phyloP scores from a whole-genome alignment of 2,329 filamentous ascomycete genomes.

The Claviceps cyperi region DNA sequence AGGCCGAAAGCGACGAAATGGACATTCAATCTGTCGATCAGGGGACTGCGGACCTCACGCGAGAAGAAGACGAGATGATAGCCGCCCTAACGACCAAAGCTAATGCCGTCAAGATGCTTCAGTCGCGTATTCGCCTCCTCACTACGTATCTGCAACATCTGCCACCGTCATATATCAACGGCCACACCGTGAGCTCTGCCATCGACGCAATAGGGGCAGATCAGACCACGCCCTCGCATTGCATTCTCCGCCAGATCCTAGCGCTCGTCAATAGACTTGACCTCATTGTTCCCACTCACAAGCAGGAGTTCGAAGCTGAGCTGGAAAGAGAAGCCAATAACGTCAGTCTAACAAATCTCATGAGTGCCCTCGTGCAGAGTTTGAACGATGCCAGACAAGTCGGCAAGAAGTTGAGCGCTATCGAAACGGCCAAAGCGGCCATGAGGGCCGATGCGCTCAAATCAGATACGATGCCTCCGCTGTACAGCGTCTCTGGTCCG shows the following conservation, averaged over 20 bases:
- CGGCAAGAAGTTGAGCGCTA: slow-evolving; percentile 55
- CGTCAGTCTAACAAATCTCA: slow-evolving; percentile 61
- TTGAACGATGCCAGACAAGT: slow-evolving; percentile 57
- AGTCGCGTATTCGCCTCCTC: slow-evolving; percentile 59
- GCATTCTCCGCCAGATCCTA: slow-evolving; percentile 75
- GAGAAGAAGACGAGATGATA: slow-evolving; percentile 47
- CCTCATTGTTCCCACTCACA: slow-evolving; percentile 60
- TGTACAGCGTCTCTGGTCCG: too few relatives aligned
- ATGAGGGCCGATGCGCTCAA: slow-evolving; percentile 7
- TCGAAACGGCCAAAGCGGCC: slow-evolving; percentile 29
- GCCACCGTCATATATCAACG: slow-evolving; percentile 48
- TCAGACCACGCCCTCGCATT: slow-evolving; percentile 41
- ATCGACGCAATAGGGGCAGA: slow-evolving; percentile 19
- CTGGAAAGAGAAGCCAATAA: slow-evolving; percentile 70
- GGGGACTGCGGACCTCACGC: slow-evolving; percentile 27
- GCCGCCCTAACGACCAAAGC: slow-evolving; percentile 66
- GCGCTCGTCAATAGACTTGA: slow-evolving; percentile 72
- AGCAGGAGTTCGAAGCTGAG: slow-evolving; percentile 52
- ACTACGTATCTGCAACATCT: slow-evolving; percentile 63
- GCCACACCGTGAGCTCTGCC: slow-evolving; percentile 24
- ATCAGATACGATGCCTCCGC: slow-evolving; percentile 8
- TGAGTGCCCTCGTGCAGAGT: slow-evolving; percentile 61
- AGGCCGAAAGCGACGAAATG: slow-evolving; percentile 15
- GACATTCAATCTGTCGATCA: slow-evolving; percentile 23
- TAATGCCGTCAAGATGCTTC: slow-evolving; percentile 89